A percentile compares a stretch with the other conserved stretches of the same genome.
Conservation (phyloP, 129 eudicot species). For the Chrysanthemum lavandulifolium region DNA sequence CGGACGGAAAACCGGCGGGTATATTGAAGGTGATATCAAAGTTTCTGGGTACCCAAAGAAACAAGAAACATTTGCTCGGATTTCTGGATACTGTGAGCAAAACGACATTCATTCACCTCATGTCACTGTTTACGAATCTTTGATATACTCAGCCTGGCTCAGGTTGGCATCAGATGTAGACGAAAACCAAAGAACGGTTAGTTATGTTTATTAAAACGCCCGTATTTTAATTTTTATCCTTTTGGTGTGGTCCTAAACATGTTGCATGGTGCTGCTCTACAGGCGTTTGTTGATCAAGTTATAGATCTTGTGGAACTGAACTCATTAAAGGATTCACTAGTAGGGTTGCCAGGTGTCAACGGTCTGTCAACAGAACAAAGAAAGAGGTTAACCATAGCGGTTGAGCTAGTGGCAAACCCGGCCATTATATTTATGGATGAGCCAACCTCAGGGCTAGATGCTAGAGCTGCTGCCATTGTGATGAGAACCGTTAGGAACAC, state of each 20-base stretch:
- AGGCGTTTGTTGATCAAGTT: constrained; percentile 80
- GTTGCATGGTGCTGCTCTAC: constrained; percentile 12
- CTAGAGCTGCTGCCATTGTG: constrained; percentile 62
- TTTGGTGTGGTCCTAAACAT: not conserved
- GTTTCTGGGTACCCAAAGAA: constrained; percentile 80
- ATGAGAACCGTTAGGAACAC: constrained; percentile 63
- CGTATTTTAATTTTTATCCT: not conserved
- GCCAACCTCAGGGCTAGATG: constrained; percentile 65
- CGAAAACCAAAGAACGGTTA: constrained; percentile 51
- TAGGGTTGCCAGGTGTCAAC: constrained; percentile 79
- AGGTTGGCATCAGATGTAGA: constrained; percentile 69
- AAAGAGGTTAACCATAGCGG: constrained; percentile 75
- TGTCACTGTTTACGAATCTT: constrained; percentile 75
- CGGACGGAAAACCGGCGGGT: constrained; percentile 90
- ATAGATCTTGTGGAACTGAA: constrained; percentile 77
- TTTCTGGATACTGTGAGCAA: constrained; percentile 91
- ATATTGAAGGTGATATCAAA: constrained; percentile 58
- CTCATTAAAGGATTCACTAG: constrained; percentile 48
- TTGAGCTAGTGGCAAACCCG: constrained; percentile 58
- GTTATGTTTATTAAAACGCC: no score
- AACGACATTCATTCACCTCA: constrained; percentile 84
- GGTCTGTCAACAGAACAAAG: constrained; percentile 86
- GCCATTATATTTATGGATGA: constrained; percentile 63
- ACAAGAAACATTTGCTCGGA: constrained; percentile 84
- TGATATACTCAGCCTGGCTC: constrained; percentile 89